Conservation (phyloP, 371 early-diverging fungal species). For the Gilbertella persicaria region DNA sequence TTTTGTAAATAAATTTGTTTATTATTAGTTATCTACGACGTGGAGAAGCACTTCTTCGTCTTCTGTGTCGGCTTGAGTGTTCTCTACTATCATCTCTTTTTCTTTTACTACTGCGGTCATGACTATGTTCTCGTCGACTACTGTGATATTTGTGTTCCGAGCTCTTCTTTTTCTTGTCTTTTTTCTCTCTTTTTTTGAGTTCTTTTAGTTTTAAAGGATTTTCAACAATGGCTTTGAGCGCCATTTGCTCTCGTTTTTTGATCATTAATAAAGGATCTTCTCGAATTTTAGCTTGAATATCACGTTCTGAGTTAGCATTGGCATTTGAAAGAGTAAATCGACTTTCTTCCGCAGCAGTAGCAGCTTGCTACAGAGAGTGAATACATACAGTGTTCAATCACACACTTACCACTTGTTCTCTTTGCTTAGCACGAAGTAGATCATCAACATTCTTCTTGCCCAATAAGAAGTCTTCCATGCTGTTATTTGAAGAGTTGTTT, state of each 20-base stretch:
- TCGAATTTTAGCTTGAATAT: conserved; percentile 83
- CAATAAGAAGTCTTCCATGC: conserved; percentile 87
- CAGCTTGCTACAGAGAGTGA: conserved; percentile 12
- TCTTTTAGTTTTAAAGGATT: conserved; percentile 76
- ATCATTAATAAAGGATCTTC: conserved; percentile 93
- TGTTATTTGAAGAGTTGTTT: conserved; percentile 58
- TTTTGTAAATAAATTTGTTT: not conserved
- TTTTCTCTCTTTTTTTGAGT: conserved; percentile 47
- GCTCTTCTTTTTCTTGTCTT: conserved; percentile 47
- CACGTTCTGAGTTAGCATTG: conserved; percentile 79
- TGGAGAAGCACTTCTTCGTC: conserved; percentile 16
- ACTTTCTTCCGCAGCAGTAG: conserved; percentile 19
- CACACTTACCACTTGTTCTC: conserved; percentile 43
- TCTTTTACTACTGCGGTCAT: conserved; percentile 1
- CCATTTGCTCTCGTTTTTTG: conserved; percentile 81
- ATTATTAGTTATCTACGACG: conserved; percentile 13
- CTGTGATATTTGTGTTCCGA: conserved; percentile 4
- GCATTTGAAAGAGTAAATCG: conserved; percentile 48
- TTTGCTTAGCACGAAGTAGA: conserved; percentile 56
- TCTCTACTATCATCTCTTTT: conserved; percentile 4
- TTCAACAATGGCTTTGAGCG: conserved; percentile 73
- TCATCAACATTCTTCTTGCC: conserved; percentile 86
- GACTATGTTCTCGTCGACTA: conserved; percentile 6
- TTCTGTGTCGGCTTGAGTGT: not conserved
- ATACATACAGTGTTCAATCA: not conserved